phyloP scores from a whole-genome alignment of 805 yeast genomes.

The Pachysolen tannophilus region DNA sequence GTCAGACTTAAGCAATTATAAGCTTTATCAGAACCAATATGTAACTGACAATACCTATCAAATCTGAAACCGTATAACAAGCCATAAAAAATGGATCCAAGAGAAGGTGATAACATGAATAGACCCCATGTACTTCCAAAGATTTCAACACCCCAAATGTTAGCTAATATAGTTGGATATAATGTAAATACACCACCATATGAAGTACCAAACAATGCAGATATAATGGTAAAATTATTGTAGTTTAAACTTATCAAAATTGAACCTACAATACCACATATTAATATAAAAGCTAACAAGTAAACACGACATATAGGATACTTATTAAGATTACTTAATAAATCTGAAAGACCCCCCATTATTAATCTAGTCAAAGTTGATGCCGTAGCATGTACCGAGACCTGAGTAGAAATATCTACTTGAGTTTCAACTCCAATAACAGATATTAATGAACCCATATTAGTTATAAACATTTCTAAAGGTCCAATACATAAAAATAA shows the following conservation, averaged over 20 bases:
- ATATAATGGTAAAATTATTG: constrained; percentile 13
- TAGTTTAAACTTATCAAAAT: constrained; percentile 11
- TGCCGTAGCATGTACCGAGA: constrained; percentile 49
- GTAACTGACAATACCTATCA: constrained; percentile 32
- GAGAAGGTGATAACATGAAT: constrained; percentile 81
- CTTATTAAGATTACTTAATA: constrained; percentile 22
- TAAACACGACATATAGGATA: constrained; percentile 8
- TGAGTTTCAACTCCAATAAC: background rate
- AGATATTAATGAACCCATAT: constrained; percentile 48
- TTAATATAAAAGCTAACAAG: constrained; percentile 6
- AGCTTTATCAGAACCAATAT: constrained; percentile 5
- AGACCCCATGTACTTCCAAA: constrained; percentile 93
- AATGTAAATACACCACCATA: constrained; percentile 85
- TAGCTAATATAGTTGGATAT: constrained; percentile 76
- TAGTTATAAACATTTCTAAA: constrained; percentile 74
- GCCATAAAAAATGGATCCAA: constrained; percentile 68
- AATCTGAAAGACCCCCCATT: constrained; percentile 62
- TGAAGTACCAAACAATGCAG: constrained; percentile 54
- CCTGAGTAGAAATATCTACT: constrained; percentile 34
- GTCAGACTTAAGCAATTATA: constrained; percentile 9
- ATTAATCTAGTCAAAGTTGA: constrained; percentile 63
- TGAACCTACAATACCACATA: constrained; percentile 1
- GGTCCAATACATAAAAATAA: constrained; percentile 74
- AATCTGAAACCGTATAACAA: constrained; percentile 57
- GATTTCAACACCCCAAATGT: constrained; percentile 80